Conservation (phyloP, 352 stramenopile genomes). For the Aphanomyces euteiches region DNA sequence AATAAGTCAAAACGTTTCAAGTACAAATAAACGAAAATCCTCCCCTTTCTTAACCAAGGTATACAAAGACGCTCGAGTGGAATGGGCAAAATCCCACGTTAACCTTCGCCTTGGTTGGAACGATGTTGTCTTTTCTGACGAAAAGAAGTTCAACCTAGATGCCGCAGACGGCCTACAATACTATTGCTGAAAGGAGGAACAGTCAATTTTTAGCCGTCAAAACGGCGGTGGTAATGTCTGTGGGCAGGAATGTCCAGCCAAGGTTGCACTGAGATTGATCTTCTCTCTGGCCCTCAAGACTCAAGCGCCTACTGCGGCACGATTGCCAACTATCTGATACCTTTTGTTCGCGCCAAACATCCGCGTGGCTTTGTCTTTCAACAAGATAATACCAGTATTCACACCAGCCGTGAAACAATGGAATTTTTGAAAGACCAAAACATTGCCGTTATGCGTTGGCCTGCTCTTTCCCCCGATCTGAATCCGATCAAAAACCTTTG, state of each 20-base stretch:
- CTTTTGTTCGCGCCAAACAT: conserved; percentile 27
- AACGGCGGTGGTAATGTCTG: conserved; percentile 30
- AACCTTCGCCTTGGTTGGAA: conserved; percentile 1
- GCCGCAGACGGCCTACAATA: not conserved
- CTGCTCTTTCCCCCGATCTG: too few species aligned
- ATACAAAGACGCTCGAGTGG: conserved; percentile 12
- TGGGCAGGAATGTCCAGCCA: conserved; percentile 31
- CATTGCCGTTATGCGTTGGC: too few species aligned
- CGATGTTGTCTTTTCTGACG: not conserved
- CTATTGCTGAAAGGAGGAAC: not conserved
- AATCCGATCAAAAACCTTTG: too few species aligned
- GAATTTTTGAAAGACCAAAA: conserved; percentile 8
- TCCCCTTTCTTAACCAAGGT: conserved; percentile 27
- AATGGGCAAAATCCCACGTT: conserved; percentile 29
- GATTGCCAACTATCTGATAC: conserved; percentile 35
- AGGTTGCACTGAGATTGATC: conserved; percentile 23
- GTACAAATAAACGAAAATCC: conserved; percentile 31
- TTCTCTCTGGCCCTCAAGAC: conserved; percentile 33
- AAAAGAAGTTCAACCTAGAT: conserved; percentile 15
- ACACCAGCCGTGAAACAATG: too few species aligned
- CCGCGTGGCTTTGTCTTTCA: not conserved
- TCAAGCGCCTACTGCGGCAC: conserved; percentile 35
- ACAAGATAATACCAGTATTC: conserved; percentile 16
- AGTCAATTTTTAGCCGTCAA: not conserved
- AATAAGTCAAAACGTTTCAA: conserved; percentile 14